phyloP scores from a whole-genome alignment of 805 yeast species.

The Ogataea chonburiensis region DNA sequence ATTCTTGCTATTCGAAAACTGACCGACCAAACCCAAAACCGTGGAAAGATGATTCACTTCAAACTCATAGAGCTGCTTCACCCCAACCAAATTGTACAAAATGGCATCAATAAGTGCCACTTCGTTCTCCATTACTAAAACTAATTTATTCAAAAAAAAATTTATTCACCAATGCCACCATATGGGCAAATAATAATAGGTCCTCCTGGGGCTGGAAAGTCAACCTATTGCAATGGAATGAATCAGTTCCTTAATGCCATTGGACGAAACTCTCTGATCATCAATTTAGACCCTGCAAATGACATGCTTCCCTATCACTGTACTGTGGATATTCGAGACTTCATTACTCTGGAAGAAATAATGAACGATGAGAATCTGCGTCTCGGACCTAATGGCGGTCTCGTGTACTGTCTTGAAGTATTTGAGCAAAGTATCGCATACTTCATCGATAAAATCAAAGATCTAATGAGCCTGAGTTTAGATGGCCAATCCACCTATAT shows the following conservation, averaged over 20 bases:
- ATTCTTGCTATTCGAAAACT: slow-evolving; percentile 20
- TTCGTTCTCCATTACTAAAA: slow-evolving; percentile 25
- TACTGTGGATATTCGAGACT: slow-evolving; percentile 56
- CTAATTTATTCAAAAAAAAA: not conserved
- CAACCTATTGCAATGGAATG: slow-evolving; percentile 93
- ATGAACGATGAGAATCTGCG: slow-evolving; percentile 50
- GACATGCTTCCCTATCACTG: slow-evolving; percentile 54
- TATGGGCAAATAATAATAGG: slow-evolving; percentile 95
- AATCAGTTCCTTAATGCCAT: slow-evolving; percentile 90
- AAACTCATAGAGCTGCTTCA: slow-evolving; percentile 29
- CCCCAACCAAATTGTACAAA: slow-evolving; percentile 24
- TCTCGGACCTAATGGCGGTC: slow-evolving; percentile 78
- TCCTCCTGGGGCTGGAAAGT: slow-evolving; percentile 97
- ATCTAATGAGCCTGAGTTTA: slow-evolving; percentile 43
- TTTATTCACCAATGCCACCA: slow-evolving; percentile 40
- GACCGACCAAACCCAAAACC: slow-evolving; percentile 12
- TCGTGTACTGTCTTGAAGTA: slow-evolving; percentile 81
- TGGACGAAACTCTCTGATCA: slow-evolving; percentile 81
- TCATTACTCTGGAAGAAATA: slow-evolving; percentile 54
- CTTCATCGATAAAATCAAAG: slow-evolving; percentile 55
- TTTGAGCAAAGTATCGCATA: slow-evolving; percentile 56
- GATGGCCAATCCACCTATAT: slow-evolving; percentile 57
- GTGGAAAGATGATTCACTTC: slow-evolving; percentile 25
- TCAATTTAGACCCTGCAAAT: slow-evolving; percentile 87
- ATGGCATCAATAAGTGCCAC: slow-evolving; percentile 28